These are phyloP conservation scores for Lathyrus oleraceus DNA, from an alignment of 306 rosid genomes.

Conservation along the genomic window DNA sequence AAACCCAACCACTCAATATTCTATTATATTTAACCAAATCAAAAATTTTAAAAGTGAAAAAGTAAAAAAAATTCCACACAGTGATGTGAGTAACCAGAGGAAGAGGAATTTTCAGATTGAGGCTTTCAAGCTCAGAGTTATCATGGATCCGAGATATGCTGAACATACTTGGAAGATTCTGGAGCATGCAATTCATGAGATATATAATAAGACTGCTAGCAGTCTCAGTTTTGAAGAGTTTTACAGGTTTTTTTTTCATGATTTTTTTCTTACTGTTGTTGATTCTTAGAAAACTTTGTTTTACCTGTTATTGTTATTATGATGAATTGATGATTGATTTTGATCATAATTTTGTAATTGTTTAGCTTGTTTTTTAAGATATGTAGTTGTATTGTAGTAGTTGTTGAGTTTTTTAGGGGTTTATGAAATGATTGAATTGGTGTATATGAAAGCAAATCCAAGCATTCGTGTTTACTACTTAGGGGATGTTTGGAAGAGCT, in stretches of 20 bases:
- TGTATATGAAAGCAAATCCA: no score
- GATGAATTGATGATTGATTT: constrained; percentile 1
- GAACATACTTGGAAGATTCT: constrained; percentile 80
- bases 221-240: constrained; percentile 82
- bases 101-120: constrained; percentile 29
- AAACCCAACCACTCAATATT: no score
- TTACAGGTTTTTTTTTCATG: constrained; percentile 56
- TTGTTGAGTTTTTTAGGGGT: not conserved
- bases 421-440: constrained; percentile 21
- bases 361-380: constrained; percentile 30
- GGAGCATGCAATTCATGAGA: constrained; percentile 79
- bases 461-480: no score
- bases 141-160: constrained; percentile 77
- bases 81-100: no score
- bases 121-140: constrained; percentile 70
- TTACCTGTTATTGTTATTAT: not conserved
- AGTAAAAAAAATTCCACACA: no score
- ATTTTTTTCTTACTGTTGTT: not conserved
- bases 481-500: no score
- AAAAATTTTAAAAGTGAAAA: no score
- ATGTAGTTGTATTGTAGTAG: not conserved
- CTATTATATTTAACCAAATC: no score
- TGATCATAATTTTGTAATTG: not conserved
- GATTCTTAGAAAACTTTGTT: not conserved
- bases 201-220: constrained; percentile 72